A percentile compares a stretch with the other conserved stretches of the same genome.
These are phyloP conservation scores for Ilex aquifolium DNA, from an alignment of 257 asterid genomes.

Conservation along the genomic window DNA sequence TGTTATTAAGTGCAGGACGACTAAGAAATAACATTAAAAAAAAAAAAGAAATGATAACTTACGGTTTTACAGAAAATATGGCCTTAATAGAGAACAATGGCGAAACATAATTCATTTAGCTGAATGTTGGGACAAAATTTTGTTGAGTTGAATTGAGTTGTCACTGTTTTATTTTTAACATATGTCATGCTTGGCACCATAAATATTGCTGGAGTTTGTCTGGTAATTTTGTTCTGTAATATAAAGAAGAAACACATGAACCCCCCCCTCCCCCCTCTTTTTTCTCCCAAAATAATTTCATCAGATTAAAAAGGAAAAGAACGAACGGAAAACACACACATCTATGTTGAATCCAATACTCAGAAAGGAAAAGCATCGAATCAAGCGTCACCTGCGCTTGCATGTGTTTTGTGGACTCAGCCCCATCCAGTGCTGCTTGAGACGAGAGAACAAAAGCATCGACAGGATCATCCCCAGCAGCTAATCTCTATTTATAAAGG, in stretches of 20 bases:
- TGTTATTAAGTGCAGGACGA: background rate
- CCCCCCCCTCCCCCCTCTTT: background rate
- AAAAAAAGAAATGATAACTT: background rate
- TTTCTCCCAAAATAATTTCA: background rate
- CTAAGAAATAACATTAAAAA: background rate
- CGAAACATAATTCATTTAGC: background rate
- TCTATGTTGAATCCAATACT: background rate
- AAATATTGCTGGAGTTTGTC: too few relatives aligned
- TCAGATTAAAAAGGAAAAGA: too few relatives aligned
- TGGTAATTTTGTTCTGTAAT: background rate
- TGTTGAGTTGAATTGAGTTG: background rate
- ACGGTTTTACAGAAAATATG: background rate
- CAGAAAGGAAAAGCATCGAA: background rate
- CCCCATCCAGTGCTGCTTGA: conserved; percentile 84
- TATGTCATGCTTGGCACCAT: background rate
- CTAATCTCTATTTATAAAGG: conserved; percentile 55
- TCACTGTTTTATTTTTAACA: background rate
- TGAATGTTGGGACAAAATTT: background rate
- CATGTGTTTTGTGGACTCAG: conserved; percentile 84
- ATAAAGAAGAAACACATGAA: background rate
- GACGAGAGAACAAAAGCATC: conserved; percentile 71
- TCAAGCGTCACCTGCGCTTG: conserved; percentile 64
- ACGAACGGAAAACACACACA: background rate
- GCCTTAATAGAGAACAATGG: background rate
- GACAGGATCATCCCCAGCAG: conserved; percentile 71